Percentiles rank a stretch among this genome's conserved stretches.
Evolutionary conservation across 306 rosid genomes (phyloP).

Genomic region (Cicer bijugum): DNA sequence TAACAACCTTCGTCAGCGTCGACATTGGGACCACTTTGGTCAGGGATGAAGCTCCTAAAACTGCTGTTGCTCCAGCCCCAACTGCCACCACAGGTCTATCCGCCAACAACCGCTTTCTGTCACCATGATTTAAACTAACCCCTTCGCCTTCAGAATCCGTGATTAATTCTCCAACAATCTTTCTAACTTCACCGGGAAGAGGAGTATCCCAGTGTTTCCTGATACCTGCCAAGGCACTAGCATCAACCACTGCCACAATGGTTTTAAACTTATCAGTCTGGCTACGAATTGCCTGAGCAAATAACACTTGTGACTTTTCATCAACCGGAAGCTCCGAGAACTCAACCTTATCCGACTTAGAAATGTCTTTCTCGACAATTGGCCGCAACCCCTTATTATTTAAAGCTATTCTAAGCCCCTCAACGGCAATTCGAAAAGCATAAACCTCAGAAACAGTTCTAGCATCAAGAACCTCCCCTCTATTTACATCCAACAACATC

Average conservation of each 20-base stretch:
- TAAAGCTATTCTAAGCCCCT: conserved; percentile 76
- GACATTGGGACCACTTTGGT: conserved; percentile 75
- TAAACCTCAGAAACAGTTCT: conserved; percentile 62
- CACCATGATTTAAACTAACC: conserved; percentile 46
- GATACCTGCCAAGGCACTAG: conserved; percentile 67
- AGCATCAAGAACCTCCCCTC: conserved; percentile 67
- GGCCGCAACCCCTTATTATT: conserved; percentile 61
- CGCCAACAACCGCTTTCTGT: conserved; percentile 53
- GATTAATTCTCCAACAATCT: conserved; percentile 59
- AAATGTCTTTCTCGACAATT: conserved; percentile 39
- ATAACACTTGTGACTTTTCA: conserved; percentile 67
- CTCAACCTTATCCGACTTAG: conserved; percentile 38
- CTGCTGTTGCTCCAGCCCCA: conserved; percentile 85
- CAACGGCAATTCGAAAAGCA: conserved; percentile 70
- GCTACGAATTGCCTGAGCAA: conserved; percentile 66
- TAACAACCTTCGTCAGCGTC: conserved; percentile 58
- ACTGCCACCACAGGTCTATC: conserved; percentile 75
- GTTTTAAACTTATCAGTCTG: conserved; percentile 72
- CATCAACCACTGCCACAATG: conserved; percentile 76
- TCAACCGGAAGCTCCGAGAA: conserved; percentile 67
- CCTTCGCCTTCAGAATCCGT: conserved; percentile 51
- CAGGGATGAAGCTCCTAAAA: conserved; percentile 76
- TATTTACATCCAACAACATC: conserved; percentile 65
- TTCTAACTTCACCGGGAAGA: conserved; percentile 64
- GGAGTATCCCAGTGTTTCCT: conserved; percentile 80